Conservation (phyloP, 352 stramenopile genomes). For the Globisporangium middletonii region DNA sequence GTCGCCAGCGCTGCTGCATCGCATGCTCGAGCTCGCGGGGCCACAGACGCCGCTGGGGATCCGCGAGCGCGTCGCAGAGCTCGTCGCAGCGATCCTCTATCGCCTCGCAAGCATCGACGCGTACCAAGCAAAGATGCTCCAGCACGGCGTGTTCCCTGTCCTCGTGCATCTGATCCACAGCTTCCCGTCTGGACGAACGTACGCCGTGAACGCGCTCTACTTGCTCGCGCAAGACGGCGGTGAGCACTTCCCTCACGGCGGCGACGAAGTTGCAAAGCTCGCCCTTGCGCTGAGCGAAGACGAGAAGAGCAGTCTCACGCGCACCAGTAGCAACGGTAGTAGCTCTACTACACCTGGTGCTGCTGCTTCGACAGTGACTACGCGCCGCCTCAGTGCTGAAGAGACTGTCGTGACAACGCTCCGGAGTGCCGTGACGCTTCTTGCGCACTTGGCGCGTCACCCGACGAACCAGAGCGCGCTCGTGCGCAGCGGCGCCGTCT, state of each 20-base stretch:
- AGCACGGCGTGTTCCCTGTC: slow-evolving; percentile 37
- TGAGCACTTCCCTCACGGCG: slow-evolving; percentile 54
- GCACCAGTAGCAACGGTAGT: neutral
- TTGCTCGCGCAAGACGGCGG: slow-evolving; percentile 28
- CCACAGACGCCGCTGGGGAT: slow-evolving; percentile 5
- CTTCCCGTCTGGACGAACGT: slow-evolving; percentile 31
- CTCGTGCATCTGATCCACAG: slow-evolving; percentile 43
- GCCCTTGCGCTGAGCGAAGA: slow-evolving; percentile 33
- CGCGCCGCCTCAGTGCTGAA: neutral
- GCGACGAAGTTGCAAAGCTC: slow-evolving; percentile 45
- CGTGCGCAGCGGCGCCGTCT: slow-evolving; percentile 48
- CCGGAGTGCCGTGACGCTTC: slow-evolving; percentile 47
- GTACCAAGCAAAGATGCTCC: slow-evolving; percentile 21
- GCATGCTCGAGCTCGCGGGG: slow-evolving; percentile 29
- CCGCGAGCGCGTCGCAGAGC: slow-evolving; percentile 35
- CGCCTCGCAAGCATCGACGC: slow-evolving; percentile 25
- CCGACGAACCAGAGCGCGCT: slow-evolving; percentile 49
- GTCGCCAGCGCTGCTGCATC: slow-evolving; percentile 27
- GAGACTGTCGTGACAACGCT: slow-evolving; percentile 3
- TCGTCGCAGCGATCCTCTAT: slow-evolving; percentile 55
- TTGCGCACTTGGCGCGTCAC: slow-evolving; percentile 54
- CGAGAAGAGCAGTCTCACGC: slow-evolving; percentile 3
- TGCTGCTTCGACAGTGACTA: neutral
- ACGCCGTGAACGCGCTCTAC: slow-evolving; percentile 55
- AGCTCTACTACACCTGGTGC: neutral